Base-by-base conservation (phyloP, 768 basidiomycete species). In the Coprinopsis cinerea region DNA sequence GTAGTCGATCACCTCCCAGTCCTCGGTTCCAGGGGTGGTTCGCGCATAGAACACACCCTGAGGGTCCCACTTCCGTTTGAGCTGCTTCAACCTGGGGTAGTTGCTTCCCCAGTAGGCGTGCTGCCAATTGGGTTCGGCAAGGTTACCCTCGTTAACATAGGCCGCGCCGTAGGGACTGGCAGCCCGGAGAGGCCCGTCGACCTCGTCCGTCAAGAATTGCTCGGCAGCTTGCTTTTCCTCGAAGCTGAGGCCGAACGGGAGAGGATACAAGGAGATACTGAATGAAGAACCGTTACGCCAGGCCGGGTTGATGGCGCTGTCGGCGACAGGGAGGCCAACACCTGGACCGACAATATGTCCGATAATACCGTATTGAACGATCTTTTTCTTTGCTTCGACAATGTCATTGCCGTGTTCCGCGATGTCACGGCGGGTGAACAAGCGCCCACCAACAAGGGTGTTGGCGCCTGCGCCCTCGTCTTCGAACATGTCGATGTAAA, bases 401-500 rank as follows among this genome's bases (percentile, higher is more conserved):
- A 54, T 57, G 5, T 46, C 46, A 17, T 42, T 30, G 4, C 49
- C 41, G 22, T 49, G 40, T 32, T 51, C 37, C 6, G 42, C 34
- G 28, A 55, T 53, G 30, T 55, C 55, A 5, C 28, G 43, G 22
- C 48, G 34, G 17, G 55, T 48, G 42, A 51, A 48, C 10, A 57
- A 15, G 20, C 55, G 49, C 4, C 55, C 55, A 14, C 55, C 55
- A 14, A 52, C 44, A 20, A 49, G 36, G 4, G 45, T 32, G 30
- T 37, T 43, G 15, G 36, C 39, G 14, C 45, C 32, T 4, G 53
- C 28, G 14, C 22, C 40, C 24, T 53, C 53, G 24, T 57, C 55
- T 18, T 53, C 47, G 44, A 57, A 57, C 26, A 57, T 39, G 42
- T 48, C 53, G 41, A 52, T 51, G 30, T 54, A 57, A 5, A 54